These are phyloP conservation scores for Phialophora chinensis DNA, from an alignment of 2,329 filamentous ascomycete genomes.

Conservation along the genomic window DNA sequence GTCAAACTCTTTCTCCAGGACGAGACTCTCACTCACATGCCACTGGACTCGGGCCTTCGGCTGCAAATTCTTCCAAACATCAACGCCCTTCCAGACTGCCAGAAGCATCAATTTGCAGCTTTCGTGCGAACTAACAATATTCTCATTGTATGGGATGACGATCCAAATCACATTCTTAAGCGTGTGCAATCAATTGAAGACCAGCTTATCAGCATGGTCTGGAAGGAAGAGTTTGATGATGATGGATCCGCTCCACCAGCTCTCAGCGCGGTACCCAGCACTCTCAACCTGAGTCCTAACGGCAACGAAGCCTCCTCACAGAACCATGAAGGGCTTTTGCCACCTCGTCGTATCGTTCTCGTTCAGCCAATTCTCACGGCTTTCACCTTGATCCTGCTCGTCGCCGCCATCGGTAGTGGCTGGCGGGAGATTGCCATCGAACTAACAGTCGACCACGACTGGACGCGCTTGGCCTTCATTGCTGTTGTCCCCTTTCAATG, in stretches of 20 bases:
- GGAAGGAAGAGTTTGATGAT: conserved; percentile 47
- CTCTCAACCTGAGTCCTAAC: conserved; percentile 20
- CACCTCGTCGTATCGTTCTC: conserved; percentile 59
- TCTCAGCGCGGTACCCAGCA: conserved; percentile 31
- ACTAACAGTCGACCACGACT: conserved; percentile 60
- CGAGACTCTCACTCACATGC: conserved; percentile 61
- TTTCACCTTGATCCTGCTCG: conserved; percentile 59
- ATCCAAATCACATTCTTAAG: conserved; percentile 61
- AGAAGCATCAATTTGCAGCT: conserved; percentile 70
- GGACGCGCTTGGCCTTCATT: conserved; percentile 61
- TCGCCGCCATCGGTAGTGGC: conserved; percentile 62
- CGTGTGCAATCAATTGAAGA: conserved; percentile 60
- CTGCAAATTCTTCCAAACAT: conserved; percentile 68
- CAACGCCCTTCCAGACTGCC: conserved; percentile 62
- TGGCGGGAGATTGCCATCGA: conserved; percentile 63
- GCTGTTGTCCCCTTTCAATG: conserved; percentile 60
- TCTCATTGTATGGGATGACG: conserved; percentile 69
- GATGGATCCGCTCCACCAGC: conserved; percentile 47
- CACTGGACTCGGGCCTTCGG: conserved; percentile 63
- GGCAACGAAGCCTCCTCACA: conserved; percentile 14
- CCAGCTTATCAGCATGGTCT: conserved; percentile 46
- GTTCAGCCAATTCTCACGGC: conserved; percentile 62
- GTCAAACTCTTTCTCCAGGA: conserved; percentile 65
- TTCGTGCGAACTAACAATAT: conserved; percentile 65
- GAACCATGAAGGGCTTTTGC: conserved; percentile 50